Evolutionary conservation across 352 stramenopile species (phyloP).

Genomic region (Aphanomyces invadans): DNA sequence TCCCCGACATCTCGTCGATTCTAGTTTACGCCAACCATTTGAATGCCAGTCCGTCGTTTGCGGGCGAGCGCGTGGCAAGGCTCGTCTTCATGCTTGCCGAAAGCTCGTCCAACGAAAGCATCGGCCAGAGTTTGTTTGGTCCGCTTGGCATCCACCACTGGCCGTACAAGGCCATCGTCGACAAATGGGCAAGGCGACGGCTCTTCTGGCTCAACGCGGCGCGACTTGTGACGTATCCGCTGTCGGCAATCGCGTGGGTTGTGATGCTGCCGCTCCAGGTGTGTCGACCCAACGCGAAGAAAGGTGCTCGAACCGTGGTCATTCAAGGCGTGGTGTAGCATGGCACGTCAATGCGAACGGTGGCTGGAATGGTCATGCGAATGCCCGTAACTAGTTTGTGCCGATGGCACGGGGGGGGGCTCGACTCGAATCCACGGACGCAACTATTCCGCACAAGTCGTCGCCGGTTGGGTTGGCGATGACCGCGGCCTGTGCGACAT

Average conservation of each 20-base stretch:
- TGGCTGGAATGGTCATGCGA: too few species aligned
- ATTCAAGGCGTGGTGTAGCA: too few species aligned
- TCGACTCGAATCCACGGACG: too few species aligned
- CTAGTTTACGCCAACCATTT: conserved; percentile 1
- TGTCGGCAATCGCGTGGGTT: not conserved
- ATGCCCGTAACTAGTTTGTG: too few species aligned
- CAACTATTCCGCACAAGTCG: too few species aligned
- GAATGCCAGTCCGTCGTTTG: conserved; percentile 8
- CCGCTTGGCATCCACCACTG: not conserved
- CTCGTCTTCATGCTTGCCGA: conserved; percentile 11
- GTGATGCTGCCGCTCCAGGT: not conserved
- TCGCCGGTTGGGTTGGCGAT: too few species aligned
- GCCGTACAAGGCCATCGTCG: conserved; percentile 15
- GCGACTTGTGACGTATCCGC: conserved; percentile 7
- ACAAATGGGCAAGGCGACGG: not conserved
- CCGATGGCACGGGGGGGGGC: too few species aligned
- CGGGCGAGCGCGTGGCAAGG: not conserved
- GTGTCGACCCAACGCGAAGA: not conserved
- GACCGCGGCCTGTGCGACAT: too few species aligned
- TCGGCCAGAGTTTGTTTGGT: conserved; percentile 16
- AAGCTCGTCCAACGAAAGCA: not conserved
- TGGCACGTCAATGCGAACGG: too few species aligned
- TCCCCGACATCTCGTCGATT: conserved; percentile 10
- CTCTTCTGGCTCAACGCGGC: conserved; percentile 7
- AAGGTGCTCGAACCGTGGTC: too few species aligned